These are phyloP conservation scores for Pseudotulostoma volvatum DNA, from an alignment of 495 filamentous ascomycete species.

Conservation along the genomic window DNA sequence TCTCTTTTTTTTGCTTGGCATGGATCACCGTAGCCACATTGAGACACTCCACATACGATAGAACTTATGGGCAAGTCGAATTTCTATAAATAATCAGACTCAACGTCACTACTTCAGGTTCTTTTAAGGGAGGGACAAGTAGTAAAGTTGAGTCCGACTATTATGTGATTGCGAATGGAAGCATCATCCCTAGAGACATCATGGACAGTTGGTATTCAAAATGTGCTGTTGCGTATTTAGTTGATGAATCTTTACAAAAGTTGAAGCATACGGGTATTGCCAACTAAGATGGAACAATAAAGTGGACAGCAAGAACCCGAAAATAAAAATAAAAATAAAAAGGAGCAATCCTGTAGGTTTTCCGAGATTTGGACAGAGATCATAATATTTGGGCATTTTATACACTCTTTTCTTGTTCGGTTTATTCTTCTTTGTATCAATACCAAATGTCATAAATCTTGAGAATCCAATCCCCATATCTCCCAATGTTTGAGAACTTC, in stretches of 20 bases:
- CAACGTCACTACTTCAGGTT: not conserved
- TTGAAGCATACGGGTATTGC: not conserved
- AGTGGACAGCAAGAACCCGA: no score
- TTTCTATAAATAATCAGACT: slow-evolving; percentile 1
- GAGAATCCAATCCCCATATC: slow-evolving; percentile 26
- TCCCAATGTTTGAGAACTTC: slow-evolving; percentile 28
- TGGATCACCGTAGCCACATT: no score
- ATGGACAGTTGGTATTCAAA: not conserved
- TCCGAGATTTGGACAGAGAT: no score
- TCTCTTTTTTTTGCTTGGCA: no score
- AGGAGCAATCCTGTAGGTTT: no score
- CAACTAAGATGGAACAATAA: not conserved
- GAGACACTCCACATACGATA: no score
- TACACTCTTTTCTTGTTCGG: no score
- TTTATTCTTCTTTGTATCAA: no score
- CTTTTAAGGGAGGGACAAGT: no score
- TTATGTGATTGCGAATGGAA: not conserved
- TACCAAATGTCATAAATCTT: slow-evolving; percentile 15
- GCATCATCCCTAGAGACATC: not conserved
- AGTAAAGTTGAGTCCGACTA: not conserved
- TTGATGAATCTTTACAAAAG: not conserved
- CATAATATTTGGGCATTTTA: no score
- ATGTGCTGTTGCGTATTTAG: not conserved
- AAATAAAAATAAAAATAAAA: no score
- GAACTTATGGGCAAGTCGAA: no score